phyloP scores from a whole-genome alignment of 2,329 filamentous ascomycete species.

The Harringtonia aguacate region DNA sequence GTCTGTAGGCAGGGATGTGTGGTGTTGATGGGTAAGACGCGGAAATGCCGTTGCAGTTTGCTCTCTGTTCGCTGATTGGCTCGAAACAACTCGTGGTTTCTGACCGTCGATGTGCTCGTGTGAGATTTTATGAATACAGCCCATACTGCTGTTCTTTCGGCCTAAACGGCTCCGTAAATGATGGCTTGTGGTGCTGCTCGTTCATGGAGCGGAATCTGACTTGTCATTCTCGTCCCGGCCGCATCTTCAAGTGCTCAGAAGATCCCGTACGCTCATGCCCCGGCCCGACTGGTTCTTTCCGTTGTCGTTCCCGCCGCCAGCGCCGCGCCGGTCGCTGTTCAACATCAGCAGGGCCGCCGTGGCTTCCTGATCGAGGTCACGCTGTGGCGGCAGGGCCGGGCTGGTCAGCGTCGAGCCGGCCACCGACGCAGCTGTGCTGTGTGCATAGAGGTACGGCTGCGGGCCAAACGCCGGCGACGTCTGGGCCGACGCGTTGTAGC shows the following conservation, averaged over 20 bases:
- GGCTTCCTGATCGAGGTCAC: conserved; percentile 62
- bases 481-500: conserved; percentile 30
- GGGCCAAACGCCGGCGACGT: conserved; percentile 49
- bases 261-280: conserved; percentile 43
- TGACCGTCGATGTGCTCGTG: too few relatives aligned
- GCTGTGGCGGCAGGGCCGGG: conserved; percentile 43
- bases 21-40: too few relatives aligned
- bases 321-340: conserved; percentile 59
- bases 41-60: too few relatives aligned
- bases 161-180: too few relatives aligned
- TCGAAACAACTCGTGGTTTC: too few relatives aligned
- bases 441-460: conserved; percentile 29
- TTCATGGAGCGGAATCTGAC: too few relatives aligned
- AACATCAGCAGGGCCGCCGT: conserved; percentile 83
- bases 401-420: conserved; percentile 46
- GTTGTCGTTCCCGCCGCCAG: conserved; percentile 20
- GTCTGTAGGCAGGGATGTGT: too few relatives aligned
- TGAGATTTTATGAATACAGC: too few relatives aligned
- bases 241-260: conserved; percentile 40
- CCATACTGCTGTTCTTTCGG: too few relatives aligned
- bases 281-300: conserved; percentile 19
- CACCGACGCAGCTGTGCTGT: conserved; percentile 18
- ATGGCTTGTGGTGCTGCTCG: too few relatives aligned
- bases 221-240: too few relatives aligned
- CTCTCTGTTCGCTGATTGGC: too few relatives aligned